These are phyloP conservation scores for Xylaria polymorpha DNA, from an alignment of 2,329 filamentous ascomycete genomes.

Conservation along the genomic window DNA sequence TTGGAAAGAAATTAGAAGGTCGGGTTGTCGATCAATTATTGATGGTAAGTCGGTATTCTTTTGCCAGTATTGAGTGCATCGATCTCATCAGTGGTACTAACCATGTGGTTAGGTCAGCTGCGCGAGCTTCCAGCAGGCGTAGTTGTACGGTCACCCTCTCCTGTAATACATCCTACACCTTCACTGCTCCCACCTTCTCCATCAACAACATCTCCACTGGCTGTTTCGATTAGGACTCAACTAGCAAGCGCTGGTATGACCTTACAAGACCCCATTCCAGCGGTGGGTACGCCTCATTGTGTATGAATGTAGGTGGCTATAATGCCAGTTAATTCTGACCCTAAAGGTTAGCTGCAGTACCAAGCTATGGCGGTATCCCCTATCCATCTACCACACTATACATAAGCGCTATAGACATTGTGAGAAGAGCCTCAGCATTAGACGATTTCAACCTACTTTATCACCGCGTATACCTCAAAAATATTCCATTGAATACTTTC, in stretches of 20 bases:
- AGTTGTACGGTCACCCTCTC: constrained; percentile 21
- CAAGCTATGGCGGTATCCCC: background rate
- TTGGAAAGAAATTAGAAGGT: constrained; percentile 27
- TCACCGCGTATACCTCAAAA: constrained; percentile 9
- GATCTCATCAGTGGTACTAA: background rate
- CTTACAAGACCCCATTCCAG: background rate
- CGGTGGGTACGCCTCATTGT: background rate
- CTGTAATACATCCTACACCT: background rate
- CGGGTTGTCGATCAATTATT: background rate
- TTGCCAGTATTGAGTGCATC: background rate
- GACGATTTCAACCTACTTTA: background rate
- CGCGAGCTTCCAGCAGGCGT: constrained; percentile 18
- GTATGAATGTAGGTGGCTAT: background rate
- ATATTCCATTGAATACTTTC: constrained; percentile 1
- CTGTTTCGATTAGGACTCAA: background rate
- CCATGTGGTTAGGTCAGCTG: background rate
- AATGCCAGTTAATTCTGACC: background rate
- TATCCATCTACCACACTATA: background rate
- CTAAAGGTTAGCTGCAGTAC: background rate
- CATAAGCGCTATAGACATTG: background rate
- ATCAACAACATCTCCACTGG: background rate
- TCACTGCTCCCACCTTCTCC: background rate
- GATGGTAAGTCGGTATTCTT: constrained; percentile 1
- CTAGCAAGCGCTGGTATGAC: background rate
- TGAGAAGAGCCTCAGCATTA: background rate